phyloP scores from a whole-genome alignment of 1,284 basidiomycete genomes.

The Heliocybe sulcata region DNA sequence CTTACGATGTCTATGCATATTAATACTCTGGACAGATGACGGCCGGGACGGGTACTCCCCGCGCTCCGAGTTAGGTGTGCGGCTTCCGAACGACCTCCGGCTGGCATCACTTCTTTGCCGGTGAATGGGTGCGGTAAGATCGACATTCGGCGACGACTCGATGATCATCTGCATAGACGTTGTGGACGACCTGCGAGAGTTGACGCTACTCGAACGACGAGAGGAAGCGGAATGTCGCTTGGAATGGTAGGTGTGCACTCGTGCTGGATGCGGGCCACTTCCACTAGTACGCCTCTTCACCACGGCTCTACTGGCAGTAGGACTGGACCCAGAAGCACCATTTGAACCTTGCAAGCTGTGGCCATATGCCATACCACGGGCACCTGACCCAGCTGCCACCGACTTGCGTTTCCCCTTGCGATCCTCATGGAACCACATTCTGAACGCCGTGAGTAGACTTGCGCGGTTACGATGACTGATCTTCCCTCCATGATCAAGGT shows the following conservation, averaged over 20 bases:
- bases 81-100: slow-evolving; percentile 60
- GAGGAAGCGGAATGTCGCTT: slow-evolving; percentile 66
- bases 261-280: slow-evolving; percentile 24
- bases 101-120: slow-evolving; percentile 39
- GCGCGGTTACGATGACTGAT: slow-evolving; percentile 48
- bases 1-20: slow-evolving; percentile 58
- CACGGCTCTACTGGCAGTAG: slow-evolving; percentile 17
- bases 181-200: slow-evolving; percentile 67
- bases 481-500: slow-evolving; percentile 31
- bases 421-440: slow-evolving; percentile 78
- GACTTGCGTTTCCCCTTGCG: slow-evolving; percentile 70
- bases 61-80: slow-evolving; percentile 72
- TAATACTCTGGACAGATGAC: slow-evolving; percentile 66
- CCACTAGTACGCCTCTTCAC: slow-evolving; percentile 38
- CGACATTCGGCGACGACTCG: slow-evolving; percentile 45
- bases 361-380: slow-evolving; percentile 5
- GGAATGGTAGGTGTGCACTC: slow-evolving; percentile 36
- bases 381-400: background rate
- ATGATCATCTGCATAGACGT: slow-evolving; percentile 54
- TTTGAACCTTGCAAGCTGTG: slow-evolving; percentile 4
- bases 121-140: slow-evolving; percentile 33
- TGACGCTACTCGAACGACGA: slow-evolving; percentile 74
- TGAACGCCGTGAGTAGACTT: slow-evolving; percentile 65
- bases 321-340: slow-evolving; percentile 14
- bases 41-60: slow-evolving; percentile 70